Conservation (phyloP, 1,139 yeast genomes). For the Debaryomycetaceae sp. region DNA sequence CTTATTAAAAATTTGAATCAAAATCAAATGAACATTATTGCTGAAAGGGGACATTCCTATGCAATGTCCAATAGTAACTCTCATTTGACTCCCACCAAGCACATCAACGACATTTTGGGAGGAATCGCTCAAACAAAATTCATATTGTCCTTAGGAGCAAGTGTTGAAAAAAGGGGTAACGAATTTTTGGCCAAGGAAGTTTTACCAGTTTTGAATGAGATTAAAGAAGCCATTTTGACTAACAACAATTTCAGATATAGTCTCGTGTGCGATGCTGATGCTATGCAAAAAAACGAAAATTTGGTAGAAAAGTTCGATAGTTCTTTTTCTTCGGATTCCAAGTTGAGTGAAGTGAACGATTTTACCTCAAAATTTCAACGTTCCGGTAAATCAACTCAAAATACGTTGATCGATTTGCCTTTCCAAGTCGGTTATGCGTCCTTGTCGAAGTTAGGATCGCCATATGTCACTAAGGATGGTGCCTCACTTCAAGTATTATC, state of each 20-base stretch:
- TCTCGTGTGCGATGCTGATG: conserved; percentile 54
- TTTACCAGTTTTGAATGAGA: conserved; percentile 59
- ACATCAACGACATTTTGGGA: conserved; percentile 58
- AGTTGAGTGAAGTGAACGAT: conserved; percentile 8
- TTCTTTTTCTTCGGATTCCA: conserved; percentile 6
- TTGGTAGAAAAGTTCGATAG: conserved; percentile 36
- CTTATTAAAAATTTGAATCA: conserved; percentile 73
- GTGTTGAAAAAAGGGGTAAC: conserved; percentile 50
- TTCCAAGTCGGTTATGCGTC: conserved; percentile 89
- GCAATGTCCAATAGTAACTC: conserved; percentile 72
- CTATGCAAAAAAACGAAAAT: conserved; percentile 39
- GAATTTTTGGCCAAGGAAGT: conserved; percentile 49
- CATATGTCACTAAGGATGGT: conserved; percentile 69
- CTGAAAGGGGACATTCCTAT: conserved; percentile 85
- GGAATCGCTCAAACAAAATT: conserved; percentile 80
- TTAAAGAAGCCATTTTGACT: conserved; percentile 44
- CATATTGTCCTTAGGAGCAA: conserved; percentile 55
- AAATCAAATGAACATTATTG: conserved; percentile 72
- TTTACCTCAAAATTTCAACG: conserved; percentile 6
- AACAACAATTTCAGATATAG: conserved; percentile 46
- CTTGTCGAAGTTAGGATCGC: conserved; percentile 62
- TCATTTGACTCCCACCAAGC: conserved; percentile 56
- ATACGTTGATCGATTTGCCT: conserved; percentile 66
- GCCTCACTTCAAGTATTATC: conserved; percentile 83
- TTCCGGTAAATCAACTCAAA: conserved; percentile 8